phyloP scores from a whole-genome alignment of 163 green algal genomes.

The Scenedesmus sp. region DNA sequence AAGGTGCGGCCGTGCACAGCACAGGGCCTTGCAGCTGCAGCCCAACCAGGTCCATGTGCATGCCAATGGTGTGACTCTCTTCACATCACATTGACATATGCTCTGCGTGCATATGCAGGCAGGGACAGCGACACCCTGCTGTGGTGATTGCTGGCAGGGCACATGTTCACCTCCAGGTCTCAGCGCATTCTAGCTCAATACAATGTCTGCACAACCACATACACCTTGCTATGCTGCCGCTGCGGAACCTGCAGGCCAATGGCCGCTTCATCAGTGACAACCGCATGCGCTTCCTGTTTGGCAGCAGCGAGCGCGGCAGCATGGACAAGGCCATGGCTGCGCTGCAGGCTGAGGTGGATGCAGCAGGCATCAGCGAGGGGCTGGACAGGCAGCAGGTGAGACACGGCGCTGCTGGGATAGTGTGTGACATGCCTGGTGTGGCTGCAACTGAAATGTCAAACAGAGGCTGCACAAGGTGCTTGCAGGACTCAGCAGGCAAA shows the following conservation, averaged over 20 bases:
- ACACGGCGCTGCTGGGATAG: background rate
- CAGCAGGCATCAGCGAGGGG: constrained; percentile 15
- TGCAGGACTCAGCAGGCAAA: background rate
- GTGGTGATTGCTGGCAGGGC: no score
- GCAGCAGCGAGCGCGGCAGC: constrained; percentile 19
- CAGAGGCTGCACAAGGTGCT: background rate
- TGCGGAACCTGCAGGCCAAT: constrained; percentile 23
- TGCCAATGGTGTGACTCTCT: background rate
- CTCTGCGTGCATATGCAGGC: background rate
- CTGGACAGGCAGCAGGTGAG: constrained; percentile 29
- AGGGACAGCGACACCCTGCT: background rate
- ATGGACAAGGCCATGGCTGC: constrained; percentile 28
- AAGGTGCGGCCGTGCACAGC: constrained; percentile 10
- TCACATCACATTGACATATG: background rate
- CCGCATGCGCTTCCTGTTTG: constrained; percentile 55
- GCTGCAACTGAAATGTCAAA: background rate
- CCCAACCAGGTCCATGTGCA: background rate
- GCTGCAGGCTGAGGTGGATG: constrained; percentile 46
- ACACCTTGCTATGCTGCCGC: background rate
- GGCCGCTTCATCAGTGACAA: constrained; percentile 41
- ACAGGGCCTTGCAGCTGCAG: background rate
- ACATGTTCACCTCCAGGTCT: background rate
- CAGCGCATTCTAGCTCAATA: background rate
- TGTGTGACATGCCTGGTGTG: background rate
- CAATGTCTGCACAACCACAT: no score